A percentile compares a stretch with the other conserved stretches of the same genome.
phyloP scores from a whole-genome alignment of 2,329 filamentous ascomycete genomes.

The Microdochium bolleyi region DNA sequence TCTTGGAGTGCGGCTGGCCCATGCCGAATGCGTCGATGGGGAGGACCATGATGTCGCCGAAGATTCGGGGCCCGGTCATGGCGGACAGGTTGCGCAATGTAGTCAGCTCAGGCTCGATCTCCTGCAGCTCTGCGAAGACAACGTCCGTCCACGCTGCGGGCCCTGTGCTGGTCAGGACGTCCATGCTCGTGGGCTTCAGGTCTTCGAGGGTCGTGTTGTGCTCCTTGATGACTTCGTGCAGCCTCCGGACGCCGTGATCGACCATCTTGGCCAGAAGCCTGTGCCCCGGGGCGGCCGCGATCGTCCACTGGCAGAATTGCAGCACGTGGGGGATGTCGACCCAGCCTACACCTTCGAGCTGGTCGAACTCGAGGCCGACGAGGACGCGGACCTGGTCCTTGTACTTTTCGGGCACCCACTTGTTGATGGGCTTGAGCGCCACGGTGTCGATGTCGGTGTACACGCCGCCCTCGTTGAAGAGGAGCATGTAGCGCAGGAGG shows the following conservation, averaged over 20 bases:
- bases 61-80: conserved; percentile 1
- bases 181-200: conserved; percentile 1
- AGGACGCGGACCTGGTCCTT: not conserved
- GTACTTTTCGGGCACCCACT: conserved; percentile 2
- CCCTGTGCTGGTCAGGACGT: conserved; percentile 3
- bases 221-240: not conserved
- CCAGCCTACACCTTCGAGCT: not conserved
- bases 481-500: conserved; percentile 5
- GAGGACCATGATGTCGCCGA: conserved; percentile 3
- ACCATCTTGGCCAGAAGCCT: conserved; percentile 1
- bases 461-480: conserved; percentile 5
- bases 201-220: not conserved
- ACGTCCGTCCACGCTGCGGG: conserved; percentile 3
- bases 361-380: not conserved
- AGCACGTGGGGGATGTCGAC: conserved; percentile 5
- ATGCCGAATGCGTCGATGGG: conserved; percentile 9
- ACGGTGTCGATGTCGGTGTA: conserved; percentile 5
- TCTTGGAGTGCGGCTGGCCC: conserved; percentile 16
- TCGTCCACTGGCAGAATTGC: conserved; percentile 9
- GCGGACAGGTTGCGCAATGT: conserved; percentile 1
- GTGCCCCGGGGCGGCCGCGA: conserved; percentile 3
- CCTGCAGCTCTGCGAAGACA: conserved; percentile 1
- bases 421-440: conserved; percentile 1
- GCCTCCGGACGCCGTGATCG: not conserved
- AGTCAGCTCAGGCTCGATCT: not conserved